Evolutionary conservation across 768 basidiomycete species (phyloP), one percentile per base, ranked within the genome.

Genomic region (Termitomyces sp.): DNA sequence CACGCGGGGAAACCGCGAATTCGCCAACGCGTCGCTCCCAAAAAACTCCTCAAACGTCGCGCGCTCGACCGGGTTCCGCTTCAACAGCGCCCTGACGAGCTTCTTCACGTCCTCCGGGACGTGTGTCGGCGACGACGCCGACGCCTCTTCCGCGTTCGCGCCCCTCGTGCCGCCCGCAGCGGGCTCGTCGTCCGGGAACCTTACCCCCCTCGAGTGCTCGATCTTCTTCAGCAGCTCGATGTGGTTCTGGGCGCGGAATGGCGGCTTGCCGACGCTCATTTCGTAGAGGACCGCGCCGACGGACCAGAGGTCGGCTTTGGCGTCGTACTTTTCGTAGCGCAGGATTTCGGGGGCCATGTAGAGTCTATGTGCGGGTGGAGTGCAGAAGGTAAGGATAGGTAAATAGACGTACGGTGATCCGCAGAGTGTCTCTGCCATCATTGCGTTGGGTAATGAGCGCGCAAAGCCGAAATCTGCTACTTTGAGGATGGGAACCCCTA

Each of bases 311-410:
- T 99, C 97, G 12, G 92, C 97, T 69, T 94, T 96, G 20, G 95
- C 95, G 69, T 97, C 94, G 71, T 99, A 98, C 69, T 95, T 95
- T 74, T 98, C 89, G 69, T 97, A 97, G 16, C 92, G 85, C 12
- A 99, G 76, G 65, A 99, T 98, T 72, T 99, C 97, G 0, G 97
- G 97, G 0, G 97, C 97, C 97, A 98, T 99, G 74, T 99, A 99
- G 31, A 99, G 74, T 48, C 93, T 94, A 56, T 6, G 43, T 20
- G 26, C 2, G 14, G 10, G 20, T 5, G 26, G 20, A 27, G 4
- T 1, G 16, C 6, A 29, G 47, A 10, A 50, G n/a, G 14, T 5
- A 24, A 41, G 52, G 29, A 9, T 46, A 22, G n/a, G 47, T 6
- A 6, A 13, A 26, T 1, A 20, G 22, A 82, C 92, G 72, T 68